Conservation (phyloP, 2,329 filamentous ascomycete genomes). For the Stagonosporopsis vannaccii region DNA sequence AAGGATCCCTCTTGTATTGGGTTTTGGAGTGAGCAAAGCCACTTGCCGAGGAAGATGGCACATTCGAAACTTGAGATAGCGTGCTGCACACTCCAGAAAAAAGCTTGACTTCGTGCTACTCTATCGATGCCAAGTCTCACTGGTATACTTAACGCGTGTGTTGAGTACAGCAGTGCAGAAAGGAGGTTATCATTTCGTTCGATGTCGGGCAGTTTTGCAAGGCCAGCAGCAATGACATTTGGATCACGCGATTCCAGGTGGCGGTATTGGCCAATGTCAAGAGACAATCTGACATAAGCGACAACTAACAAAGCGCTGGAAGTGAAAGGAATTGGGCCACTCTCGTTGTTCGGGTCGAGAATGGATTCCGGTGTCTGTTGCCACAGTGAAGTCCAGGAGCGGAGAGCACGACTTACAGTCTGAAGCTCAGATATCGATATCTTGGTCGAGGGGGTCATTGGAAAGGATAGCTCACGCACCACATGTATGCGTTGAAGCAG, state of each 20-base stretch:
- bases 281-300: slow-evolving; percentile 57
- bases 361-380: slow-evolving; percentile 46
- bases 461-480: slow-evolving; percentile 37
- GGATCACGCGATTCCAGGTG: slow-evolving; percentile 56
- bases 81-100: slow-evolving; percentile 66
- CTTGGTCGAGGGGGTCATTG: slow-evolving; percentile 26
- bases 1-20: slow-evolving; percentile 24
- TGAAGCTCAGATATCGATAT: slow-evolving; percentile 33
- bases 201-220: slow-evolving; percentile 51
- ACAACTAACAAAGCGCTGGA: slow-evolving; percentile 57
- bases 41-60: slow-evolving; percentile 62
- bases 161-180: slow-evolving; percentile 61
- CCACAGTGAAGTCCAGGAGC: slow-evolving; percentile 46
- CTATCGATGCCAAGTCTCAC: slow-evolving; percentile 63
- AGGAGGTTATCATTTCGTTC: slow-evolving; percentile 59
- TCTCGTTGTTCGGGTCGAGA: slow-evolving; percentile 47
- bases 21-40: slow-evolving; percentile 48
- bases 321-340: slow-evolving; percentile 50
- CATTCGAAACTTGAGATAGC: slow-evolving; percentile 64
- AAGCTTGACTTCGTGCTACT: slow-evolving; percentile 63
- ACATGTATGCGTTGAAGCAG: slow-evolving; percentile 40
- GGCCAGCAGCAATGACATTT: slow-evolving; percentile 49
- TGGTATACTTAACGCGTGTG: slow-evolving; percentile 63
- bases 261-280: slow-evolving; percentile 56
- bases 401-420: slow-evolving; percentile 37